These are phyloP conservation scores for Austroboletus novae-zelandiae DNA, from an alignment of 1,284 basidiomycete species.

Conservation along the genomic window DNA sequence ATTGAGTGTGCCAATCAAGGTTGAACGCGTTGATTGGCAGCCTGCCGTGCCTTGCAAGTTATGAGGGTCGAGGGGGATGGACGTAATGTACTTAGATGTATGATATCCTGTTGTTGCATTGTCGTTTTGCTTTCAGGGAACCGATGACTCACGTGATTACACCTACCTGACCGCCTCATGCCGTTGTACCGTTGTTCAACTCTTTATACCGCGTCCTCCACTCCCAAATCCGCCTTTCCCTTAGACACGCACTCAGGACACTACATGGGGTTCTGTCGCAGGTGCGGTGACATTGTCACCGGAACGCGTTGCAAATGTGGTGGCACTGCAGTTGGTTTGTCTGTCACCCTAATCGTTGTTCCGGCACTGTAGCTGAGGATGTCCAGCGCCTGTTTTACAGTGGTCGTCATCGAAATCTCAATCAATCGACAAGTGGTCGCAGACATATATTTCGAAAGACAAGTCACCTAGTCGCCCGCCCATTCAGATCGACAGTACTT, in stretches of 20 bases:
- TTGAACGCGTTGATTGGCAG: conserved; percentile 70
- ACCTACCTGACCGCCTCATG: neutral
- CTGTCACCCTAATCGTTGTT: conserved; percentile 11
- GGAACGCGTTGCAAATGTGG: conserved; percentile 73
- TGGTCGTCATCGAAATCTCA: conserved; percentile 51
- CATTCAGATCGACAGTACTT: conserved; percentile 17
- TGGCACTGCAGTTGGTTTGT: conserved; percentile 70
- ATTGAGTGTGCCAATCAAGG: conserved; percentile 55
- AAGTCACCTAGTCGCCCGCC: conserved; percentile 37
- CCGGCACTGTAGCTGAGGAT: conserved; percentile 13
- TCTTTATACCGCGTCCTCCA: conserved; percentile 4
- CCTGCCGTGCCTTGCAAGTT: conserved; percentile 32
- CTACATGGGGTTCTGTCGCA: conserved; percentile 74
- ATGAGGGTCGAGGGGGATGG: conserved; percentile 7
- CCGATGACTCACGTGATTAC: conserved; percentile 26
- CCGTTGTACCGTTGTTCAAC: conserved; percentile 5
- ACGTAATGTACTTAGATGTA: too few relatives aligned
- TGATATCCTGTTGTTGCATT: too few relatives aligned
- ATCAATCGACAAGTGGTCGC: conserved; percentile 68
- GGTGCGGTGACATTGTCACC: conserved; percentile 76
- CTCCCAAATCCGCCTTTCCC: neutral
- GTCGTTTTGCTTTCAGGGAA: neutral
- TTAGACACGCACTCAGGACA: neutral
- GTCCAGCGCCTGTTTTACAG: conserved; percentile 61
- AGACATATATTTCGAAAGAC: conserved; percentile 64